These are phyloP conservation scores for grape (Vitis vinifera) DNA, from an alignment of 164 flowering plant genomes.

Conservation along the genomic window ASM3070453v1 NC_081805.1:9377001-9377500, in stretches of 20 bases:
- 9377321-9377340: no score
- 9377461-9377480: constrained; percentile 9
- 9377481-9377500: constrained; percentile 6
- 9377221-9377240: constrained; percentile 37
- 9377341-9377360: not conserved
- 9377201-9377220: constrained; percentile 51
- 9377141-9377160: constrained; percentile 42
- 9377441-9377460: constrained; percentile 32
- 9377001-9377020: constrained; percentile 75
- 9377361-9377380: constrained; percentile 8
- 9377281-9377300: constrained; percentile 24
- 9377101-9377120: constrained; percentile 17
- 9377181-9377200: constrained; percentile 25
- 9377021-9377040: constrained; percentile 45
- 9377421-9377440: constrained; percentile 41
- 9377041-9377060: constrained; percentile 31
- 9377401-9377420: constrained; percentile 3
- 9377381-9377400: constrained; percentile 12
- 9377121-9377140: constrained; percentile 21
- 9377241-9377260: not conserved
- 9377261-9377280: no score
- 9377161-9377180: constrained; percentile 10
- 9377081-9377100: constrained; percentile 46
- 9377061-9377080: constrained; percentile 44
- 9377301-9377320: constrained; percentile 42